Percentiles rank a stretch among this genome's conserved stretches.
These are phyloP conservation scores for Mycena haematopus DNA, from an alignment of 768 basidiomycete species.

Conservation along the genomic window DNA sequence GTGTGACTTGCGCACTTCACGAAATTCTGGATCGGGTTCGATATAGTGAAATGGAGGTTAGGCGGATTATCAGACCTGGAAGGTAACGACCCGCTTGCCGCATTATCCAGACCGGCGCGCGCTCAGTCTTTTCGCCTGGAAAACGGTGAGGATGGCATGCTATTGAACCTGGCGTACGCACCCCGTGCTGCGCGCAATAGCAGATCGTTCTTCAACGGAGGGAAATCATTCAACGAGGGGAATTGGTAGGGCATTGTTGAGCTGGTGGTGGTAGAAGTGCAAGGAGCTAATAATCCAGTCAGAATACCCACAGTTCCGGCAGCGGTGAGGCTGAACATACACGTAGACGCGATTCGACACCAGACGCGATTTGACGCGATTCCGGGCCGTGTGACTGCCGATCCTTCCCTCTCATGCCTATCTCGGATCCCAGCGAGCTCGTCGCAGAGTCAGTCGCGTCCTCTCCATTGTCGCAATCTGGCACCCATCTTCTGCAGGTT, in stretches of 20 bases:
- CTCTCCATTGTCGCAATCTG: background rate
- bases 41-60: conserved; percentile 10
- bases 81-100: conserved; percentile 95
- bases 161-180: conserved; percentile 34
- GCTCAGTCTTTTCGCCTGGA: conserved; percentile 82
- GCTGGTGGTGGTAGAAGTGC: conserved; percentile 23
- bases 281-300: conserved; percentile 24
- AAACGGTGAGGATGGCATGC: conserved; percentile 3
- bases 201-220: conserved; percentile 85
- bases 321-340: conserved; percentile 10
- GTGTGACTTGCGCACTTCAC: conserved; percentile 81
- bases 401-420: conserved; percentile 43
- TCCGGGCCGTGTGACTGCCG: background rate
- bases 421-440: conserved; percentile 64
- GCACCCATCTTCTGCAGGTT: conserved; percentile 52
- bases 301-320: conserved; percentile 23
- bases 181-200: conserved; percentile 88
- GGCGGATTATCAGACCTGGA: conserved; percentile 65
- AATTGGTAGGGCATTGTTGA: conserved; percentile 52
- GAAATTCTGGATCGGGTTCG: conserved; percentile 70
- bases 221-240: conserved; percentile 73
- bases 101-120: conserved; percentile 99
- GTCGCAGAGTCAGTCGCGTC: conserved; percentile 61
- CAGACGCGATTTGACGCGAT: background rate
- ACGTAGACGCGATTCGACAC: conserved; percentile 14